A percentile compares a stretch with the other conserved stretches of the same genome.
Conservation (phyloP, 208 protist species). For the Trichomonas vaginalis region DNA sequence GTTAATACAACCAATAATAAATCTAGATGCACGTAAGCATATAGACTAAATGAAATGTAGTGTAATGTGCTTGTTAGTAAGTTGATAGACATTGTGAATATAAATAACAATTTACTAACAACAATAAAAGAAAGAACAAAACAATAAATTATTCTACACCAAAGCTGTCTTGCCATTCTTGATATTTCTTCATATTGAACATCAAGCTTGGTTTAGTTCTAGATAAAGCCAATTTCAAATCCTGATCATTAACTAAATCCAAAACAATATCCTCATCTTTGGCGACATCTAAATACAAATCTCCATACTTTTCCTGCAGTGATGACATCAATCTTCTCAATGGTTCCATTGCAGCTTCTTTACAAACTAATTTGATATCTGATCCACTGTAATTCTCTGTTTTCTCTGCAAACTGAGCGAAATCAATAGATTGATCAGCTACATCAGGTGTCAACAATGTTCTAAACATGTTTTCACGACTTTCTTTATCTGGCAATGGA, state of each 20-base stretch:
- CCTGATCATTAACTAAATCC: not conserved
- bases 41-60: no score
- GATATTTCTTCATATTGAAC: not conserved
- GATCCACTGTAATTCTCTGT: conserved; percentile 28
- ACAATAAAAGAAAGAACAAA: no score
- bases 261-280: not conserved
- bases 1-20: no score
- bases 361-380: conserved; percentile 30
- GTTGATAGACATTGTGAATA: no score
- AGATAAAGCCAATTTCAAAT: not conserved
- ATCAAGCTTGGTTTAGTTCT: not conserved
- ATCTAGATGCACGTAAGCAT: no score
- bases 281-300: not conserved
- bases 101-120: no score
- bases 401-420: not conserved
- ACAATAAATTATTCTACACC: not conserved
- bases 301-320: not conserved
- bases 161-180: conserved; percentile 9
- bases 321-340: not conserved
- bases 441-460: not conserved
- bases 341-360: conserved; percentile 35
- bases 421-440: not conserved
- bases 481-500: conserved; percentile 2
- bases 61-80: no score
- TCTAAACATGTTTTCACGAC: conserved; percentile 9